Evolutionary conservation across 768 basidiomycete genomes (phyloP).

Genomic region (Nidularia sp.): DNA sequence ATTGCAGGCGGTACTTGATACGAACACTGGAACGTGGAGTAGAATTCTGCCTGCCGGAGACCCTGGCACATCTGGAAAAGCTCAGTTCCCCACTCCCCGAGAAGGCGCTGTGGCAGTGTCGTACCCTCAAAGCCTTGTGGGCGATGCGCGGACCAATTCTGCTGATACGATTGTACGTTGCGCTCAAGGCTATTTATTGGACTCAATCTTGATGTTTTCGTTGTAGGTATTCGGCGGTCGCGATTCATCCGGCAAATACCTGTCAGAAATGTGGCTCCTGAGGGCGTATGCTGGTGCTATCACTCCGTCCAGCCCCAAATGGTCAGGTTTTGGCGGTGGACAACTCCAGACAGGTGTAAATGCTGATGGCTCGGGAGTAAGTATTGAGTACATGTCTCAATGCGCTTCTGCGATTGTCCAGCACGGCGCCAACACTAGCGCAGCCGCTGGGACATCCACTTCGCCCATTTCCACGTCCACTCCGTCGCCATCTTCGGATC

Average conservation of each 20-base stretch:
- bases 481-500: not conserved
- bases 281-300: conserved; percentile 65
- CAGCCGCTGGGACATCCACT: conserved; percentile 18
- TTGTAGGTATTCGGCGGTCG: conserved; percentile 68
- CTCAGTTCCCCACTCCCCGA: conserved; percentile 60
- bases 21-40: conserved; percentile 61
- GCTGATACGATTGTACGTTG: conserved; percentile 63
- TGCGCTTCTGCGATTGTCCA: conserved; percentile 47
- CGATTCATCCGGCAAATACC: conserved; percentile 59
- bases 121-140: conserved; percentile 51
- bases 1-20: conserved; percentile 56
- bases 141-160: conserved; percentile 37
- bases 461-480: conserved; percentile 2
- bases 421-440: conserved; percentile 12
- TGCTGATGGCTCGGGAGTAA: conserved; percentile 68
- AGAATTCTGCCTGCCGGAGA: conserved; percentile 75
- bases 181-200: not conserved
- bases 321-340: conserved; percentile 67
- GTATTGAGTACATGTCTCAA: conserved; percentile 48
- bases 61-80: conserved; percentile 47
- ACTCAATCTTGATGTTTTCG: not conserved
- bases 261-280: conserved; percentile 77
- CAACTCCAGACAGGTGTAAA: conserved; percentile 54
- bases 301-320: conserved; percentile 47
- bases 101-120: conserved; percentile 68